A percentile compares a stretch with the other conserved stretches of the same genome.
These are phyloP conservation scores for Globisporangium splendens DNA, from an alignment of 352 stramenopile genomes.

Conservation along the genomic window DNA sequence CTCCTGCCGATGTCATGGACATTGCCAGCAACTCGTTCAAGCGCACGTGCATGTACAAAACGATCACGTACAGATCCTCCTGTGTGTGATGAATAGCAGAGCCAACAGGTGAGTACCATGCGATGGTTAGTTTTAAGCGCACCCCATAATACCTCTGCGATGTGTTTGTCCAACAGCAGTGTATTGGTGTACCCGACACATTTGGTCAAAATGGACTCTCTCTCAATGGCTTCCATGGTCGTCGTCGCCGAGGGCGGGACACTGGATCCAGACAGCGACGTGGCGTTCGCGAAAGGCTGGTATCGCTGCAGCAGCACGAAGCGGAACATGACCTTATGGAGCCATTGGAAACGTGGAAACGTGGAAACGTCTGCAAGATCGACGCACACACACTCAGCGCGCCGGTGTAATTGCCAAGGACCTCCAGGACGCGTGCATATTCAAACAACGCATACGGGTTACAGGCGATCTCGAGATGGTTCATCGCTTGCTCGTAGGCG, in stretches of 20 bases:
- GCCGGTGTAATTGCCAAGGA: slow-evolving; percentile 39
- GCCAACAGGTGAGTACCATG: not conserved
- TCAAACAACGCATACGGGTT: slow-evolving; percentile 42
- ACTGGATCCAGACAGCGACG: not conserved
- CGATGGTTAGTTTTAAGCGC: too few relatives aligned
- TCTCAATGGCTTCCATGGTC: slow-evolving; percentile 14
- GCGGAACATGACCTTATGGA: slow-evolving; percentile 34
- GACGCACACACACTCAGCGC: slow-evolving; percentile 44
- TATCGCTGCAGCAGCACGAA: slow-evolving; percentile 61
- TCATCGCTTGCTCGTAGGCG: slow-evolving; percentile 54
- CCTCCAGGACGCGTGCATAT: slow-evolving; percentile 55
- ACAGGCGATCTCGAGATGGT: slow-evolving; percentile 41
- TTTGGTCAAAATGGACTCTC: slow-evolving; percentile 31
- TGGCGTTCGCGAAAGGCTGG: slow-evolving; percentile 28
- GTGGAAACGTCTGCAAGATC: slow-evolving; percentile 52
- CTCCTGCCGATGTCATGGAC: slow-evolving; percentile 13
- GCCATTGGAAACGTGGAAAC: slow-evolving; percentile 39
- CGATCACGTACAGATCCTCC: slow-evolving; percentile 30
- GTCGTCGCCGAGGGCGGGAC: not conserved
- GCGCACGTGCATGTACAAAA: slow-evolving; percentile 63
- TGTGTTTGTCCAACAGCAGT: slow-evolving; percentile 37
- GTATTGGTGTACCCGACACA: slow-evolving; percentile 52
- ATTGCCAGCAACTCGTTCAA: slow-evolving; percentile 50
- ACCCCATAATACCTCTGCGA: slow-evolving; percentile 24
- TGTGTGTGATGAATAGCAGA: slow-evolving; percentile 12